Evolutionary conservation across 495 filamentous ascomycete genomes (phyloP).

Genomic region (Aspergillus mulundensis): DNA sequence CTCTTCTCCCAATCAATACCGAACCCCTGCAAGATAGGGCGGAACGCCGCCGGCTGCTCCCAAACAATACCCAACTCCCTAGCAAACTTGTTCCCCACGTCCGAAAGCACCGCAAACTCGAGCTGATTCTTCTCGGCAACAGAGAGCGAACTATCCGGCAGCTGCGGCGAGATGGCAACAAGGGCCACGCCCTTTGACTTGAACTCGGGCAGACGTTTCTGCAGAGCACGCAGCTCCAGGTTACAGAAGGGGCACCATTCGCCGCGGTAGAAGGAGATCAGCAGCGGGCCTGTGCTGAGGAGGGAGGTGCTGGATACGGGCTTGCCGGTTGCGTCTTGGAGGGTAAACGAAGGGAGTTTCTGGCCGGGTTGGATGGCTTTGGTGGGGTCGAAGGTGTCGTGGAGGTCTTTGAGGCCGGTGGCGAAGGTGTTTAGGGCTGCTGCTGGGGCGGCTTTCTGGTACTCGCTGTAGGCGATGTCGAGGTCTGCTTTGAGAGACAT

Average conservation of each 20-base stretch:
- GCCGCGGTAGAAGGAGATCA: conserved; percentile 42
- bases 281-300: conserved; percentile 31
- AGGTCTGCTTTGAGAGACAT: not conserved
- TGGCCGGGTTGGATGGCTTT: conserved; percentile 14
- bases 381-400: not conserved
- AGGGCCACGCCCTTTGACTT: conserved; percentile 33
- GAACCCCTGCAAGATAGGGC: not conserved
- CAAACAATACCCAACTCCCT: conserved; percentile 17
- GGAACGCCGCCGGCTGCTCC: not conserved
- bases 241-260: conserved; percentile 45
- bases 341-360: conserved; percentile 25
- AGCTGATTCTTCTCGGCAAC: conserved; percentile 31
- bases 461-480: not conserved
- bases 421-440: not conserved
- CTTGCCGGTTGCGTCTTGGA: conserved; percentile 27
- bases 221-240: conserved; percentile 25
- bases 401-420: not conserved
- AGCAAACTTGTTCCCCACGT: conserved; percentile 33
- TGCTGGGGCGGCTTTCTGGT: conserved; percentile 1
- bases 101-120: conserved; percentile 36
- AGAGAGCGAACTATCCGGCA: conserved; percentile 27
- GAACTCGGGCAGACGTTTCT: conserved; percentile 27
- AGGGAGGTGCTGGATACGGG: conserved; percentile 24
- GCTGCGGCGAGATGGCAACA: conserved; percentile 37
- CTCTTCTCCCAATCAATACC: not conserved